Conservation (phyloP, 2,329 filamentous ascomycete genomes). For the Neocucurbitaria cava region DNA sequence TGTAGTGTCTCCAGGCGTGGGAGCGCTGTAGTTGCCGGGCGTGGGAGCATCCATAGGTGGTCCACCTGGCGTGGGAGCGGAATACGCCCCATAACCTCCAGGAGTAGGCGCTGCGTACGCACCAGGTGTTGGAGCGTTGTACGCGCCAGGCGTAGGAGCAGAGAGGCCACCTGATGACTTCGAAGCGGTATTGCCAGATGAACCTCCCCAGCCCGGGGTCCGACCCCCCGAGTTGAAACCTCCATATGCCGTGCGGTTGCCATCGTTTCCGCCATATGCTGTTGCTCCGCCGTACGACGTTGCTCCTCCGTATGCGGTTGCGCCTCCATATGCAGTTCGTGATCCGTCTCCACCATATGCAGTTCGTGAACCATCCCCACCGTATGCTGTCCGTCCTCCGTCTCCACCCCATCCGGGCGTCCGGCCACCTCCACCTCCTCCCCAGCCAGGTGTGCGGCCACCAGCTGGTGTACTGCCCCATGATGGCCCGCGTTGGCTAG, state of each 20-base stretch:
- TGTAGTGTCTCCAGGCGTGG: conserved; percentile 44
- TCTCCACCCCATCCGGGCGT: conserved; percentile 57
- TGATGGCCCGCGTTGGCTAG: conserved; percentile 59
- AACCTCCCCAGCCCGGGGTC: conserved; percentile 62
- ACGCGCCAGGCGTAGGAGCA: conserved; percentile 42
- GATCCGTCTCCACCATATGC: conserved; percentile 51
- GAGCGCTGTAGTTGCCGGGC: conserved; percentile 49
- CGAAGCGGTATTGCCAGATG: conserved; percentile 43
- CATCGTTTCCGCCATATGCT: conserved; percentile 45
- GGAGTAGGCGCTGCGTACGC: conserved; percentile 47
- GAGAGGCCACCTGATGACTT: conserved; percentile 36
- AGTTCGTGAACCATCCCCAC: conserved; percentile 48
- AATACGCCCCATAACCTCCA: conserved; percentile 43
- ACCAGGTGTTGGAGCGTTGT: conserved; percentile 46
- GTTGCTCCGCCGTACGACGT: conserved; percentile 72
- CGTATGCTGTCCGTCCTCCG: conserved; percentile 46
- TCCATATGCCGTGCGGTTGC: conserved; percentile 57
- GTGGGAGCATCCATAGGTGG: conserved; percentile 49
- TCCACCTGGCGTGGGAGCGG: conserved; percentile 46
- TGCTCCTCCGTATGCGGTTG: conserved; percentile 74
- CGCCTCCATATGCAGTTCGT: conserved; percentile 55
- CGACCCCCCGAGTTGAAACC: conserved; percentile 60
- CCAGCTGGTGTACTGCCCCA: conserved; percentile 51
- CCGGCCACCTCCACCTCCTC: conserved; percentile 53
- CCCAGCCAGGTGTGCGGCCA: conserved; percentile 53